These are phyloP conservation scores for Cardamine chenopodiifolia DNA, from an alignment of 345 rosid genomes.

Conservation along the genomic window DNA sequence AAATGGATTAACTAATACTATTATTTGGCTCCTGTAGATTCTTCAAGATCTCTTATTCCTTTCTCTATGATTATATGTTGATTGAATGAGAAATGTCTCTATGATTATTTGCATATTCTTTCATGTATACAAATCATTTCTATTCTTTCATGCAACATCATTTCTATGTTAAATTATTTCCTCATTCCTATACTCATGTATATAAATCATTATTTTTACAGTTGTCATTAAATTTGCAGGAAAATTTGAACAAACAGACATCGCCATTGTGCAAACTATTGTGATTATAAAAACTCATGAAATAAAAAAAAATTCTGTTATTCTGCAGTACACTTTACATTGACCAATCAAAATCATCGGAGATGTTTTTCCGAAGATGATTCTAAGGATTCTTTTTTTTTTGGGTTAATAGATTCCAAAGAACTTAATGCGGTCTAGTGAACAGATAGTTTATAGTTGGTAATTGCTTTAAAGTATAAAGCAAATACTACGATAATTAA, in stretches of 20 bases:
- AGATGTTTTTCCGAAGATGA: not conserved
- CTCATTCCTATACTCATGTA: too few species aligned
- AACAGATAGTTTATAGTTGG: conserved; percentile 16
- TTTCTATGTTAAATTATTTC: too few species aligned
- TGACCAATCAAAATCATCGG: conserved; percentile 9
- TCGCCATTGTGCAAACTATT: not conserved
- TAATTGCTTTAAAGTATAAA: not conserved
- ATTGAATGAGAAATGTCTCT: not conserved
- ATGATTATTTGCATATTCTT: conserved; percentile 32
- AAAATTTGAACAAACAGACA: too few species aligned
- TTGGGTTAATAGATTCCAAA: not conserved
- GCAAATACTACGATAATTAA: not conserved
- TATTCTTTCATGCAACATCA: too few species aligned
- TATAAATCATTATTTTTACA: too few species aligned
- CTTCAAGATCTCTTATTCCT: conserved; percentile 41
- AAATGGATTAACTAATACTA: conserved; percentile 1
- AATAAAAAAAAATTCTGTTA: not conserved
- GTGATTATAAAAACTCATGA: not conserved
- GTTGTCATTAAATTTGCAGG: not conserved
- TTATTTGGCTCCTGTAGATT: conserved; percentile 41
- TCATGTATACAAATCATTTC: too few species aligned
- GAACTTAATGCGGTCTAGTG: conserved; percentile 25
- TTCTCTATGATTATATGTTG: conserved; percentile 10
- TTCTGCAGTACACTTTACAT: not conserved
- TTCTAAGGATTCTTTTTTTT: not conserved